These are phyloP conservation scores for Rhodotorula kratochvilovae DNA, from an alignment of 768 basidiomycete species.

Conservation along the genomic window DNA sequence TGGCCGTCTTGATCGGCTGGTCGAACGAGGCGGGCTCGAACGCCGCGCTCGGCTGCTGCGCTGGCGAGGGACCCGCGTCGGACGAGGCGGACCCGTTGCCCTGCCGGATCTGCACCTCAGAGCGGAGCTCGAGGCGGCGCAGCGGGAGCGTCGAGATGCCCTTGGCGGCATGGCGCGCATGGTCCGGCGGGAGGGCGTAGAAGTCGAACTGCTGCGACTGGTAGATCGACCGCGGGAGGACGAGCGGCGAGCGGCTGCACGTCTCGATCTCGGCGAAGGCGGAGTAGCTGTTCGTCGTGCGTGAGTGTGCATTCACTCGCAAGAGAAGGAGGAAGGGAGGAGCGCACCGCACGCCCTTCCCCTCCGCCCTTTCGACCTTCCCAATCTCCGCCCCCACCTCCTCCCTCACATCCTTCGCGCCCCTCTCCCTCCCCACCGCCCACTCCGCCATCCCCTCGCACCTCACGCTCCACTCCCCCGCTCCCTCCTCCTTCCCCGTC, in stretches of 20 bases:
- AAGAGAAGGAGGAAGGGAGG: neutral
- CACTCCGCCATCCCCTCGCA: slow-evolving; percentile 17
- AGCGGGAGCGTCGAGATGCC: slow-evolving; percentile 3
- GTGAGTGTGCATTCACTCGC: too few relatives aligned
- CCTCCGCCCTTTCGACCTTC: neutral
- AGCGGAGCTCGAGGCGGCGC: slow-evolving; percentile 20
- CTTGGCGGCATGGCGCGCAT: slow-evolving; percentile 44
- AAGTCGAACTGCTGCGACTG: slow-evolving; percentile 81
- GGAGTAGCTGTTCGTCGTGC: slow-evolving; percentile 45
- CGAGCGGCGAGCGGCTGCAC: slow-evolving; percentile 56
- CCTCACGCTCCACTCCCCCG: slow-evolving; percentile 11
- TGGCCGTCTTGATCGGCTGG: slow-evolving; percentile 37
- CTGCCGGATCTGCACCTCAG: slow-evolving; percentile 20
- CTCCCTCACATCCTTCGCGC: slow-evolving; percentile 16
- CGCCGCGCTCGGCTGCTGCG: neutral
- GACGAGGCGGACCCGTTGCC: neutral
- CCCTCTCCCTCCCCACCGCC: slow-evolving; percentile 14
- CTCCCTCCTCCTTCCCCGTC: neutral
- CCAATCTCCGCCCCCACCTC: neutral
- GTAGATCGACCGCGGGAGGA: slow-evolving; percentile 73
- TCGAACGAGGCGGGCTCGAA: slow-evolving; percentile 31
- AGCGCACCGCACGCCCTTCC: neutral
- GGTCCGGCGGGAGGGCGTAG: slow-evolving; percentile 67
- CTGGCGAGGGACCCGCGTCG: neutral
- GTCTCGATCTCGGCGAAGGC: slow-evolving; percentile 80